Conservation (phyloP, 176 grass and related monocot genomes). For the Juncus inflexus region DNA sequence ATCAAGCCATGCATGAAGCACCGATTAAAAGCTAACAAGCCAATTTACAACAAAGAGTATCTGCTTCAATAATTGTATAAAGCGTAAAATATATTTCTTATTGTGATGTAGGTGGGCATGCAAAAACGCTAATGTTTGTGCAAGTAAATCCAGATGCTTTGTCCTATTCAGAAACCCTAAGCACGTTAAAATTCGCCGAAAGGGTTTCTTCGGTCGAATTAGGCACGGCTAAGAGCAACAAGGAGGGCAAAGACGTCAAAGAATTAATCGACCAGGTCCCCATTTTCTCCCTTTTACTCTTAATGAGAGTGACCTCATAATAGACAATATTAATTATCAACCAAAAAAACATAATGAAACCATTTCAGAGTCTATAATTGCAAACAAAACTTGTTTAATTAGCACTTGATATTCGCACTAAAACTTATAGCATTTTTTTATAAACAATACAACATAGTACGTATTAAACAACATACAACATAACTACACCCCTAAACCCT, state of each 20-base stretch:
- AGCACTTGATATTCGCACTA: no score
- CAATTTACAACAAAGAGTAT: no score
- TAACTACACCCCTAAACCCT: no score
- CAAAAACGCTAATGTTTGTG: slow-evolving; percentile 91
- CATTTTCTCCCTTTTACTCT: slow-evolving; percentile 1
- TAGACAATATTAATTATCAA: background rate
- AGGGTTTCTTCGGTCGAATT: slow-evolving; percentile 77
- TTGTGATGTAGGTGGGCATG: slow-evolving; percentile 62
- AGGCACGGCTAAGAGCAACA: slow-evolving; percentile 60
- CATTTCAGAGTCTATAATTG: no score
- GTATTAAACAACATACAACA: no score
- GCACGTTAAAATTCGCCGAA: slow-evolving; percentile 86
- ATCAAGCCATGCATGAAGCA: no score
- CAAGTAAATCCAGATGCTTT: slow-evolving; percentile 73
- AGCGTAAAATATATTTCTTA: slow-evolving; percentile 3
- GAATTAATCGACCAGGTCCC: slow-evolving; percentile 75
- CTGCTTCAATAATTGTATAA: no score
- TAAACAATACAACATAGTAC: background rate
- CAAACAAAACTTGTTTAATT: no score
- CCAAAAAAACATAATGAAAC: no score
- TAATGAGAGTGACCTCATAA: background rate
- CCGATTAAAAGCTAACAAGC: no score
- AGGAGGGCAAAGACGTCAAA: slow-evolving; percentile 73
- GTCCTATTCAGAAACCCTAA: slow-evolving; percentile 68
- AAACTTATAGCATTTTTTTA: background rate